Evolutionary conservation across 2,329 filamentous ascomycete species (phyloP).

Genomic region (Ophioceras dolichostomum): DNA sequence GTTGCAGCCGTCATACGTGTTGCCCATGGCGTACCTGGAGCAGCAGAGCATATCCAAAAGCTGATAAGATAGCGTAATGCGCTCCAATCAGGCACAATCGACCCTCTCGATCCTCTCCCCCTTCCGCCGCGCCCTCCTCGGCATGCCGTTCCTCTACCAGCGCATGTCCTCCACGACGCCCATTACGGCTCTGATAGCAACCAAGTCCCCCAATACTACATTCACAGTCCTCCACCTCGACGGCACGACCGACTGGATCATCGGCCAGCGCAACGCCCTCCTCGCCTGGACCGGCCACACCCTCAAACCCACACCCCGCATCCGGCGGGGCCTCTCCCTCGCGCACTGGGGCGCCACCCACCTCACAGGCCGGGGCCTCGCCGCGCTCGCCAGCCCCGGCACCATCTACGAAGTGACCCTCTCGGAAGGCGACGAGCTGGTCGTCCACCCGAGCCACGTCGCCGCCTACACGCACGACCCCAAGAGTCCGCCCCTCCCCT

Average conservation of each 20-base stretch:
- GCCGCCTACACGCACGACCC: conserved; percentile 78
- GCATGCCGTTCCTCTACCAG: conserved; percentile 93
- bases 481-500: conserved; percentile 65
- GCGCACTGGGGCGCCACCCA: conserved; percentile 88
- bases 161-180: conserved; percentile 77
- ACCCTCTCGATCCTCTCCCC: conserved; percentile 81
- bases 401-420: conserved; percentile 81
- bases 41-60: too few relatives aligned
- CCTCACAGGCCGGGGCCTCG: conserved; percentile 75
- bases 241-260: conserved; percentile 90
- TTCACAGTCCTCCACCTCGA: conserved; percentile 84
- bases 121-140: conserved; percentile 63
- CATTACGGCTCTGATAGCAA: conserved; percentile 77
- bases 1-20: too few relatives aligned
- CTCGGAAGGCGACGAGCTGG: conserved; percentile 74
- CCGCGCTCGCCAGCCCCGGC: conserved; percentile 74
- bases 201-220: conserved; percentile 75
- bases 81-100: conserved; percentile 81
- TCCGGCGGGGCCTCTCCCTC: conserved; percentile 63
- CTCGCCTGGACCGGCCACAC: conserved; percentile 96
- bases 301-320: conserved; percentile 59
- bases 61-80: too few relatives aligned
- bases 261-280: conserved; percentile 75
- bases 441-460: conserved; percentile 83
- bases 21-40: too few relatives aligned